Evolutionary conservation across 163 green algal species (phyloP).

Genomic region (Coccomyxa subellipsoidea): DNA sequence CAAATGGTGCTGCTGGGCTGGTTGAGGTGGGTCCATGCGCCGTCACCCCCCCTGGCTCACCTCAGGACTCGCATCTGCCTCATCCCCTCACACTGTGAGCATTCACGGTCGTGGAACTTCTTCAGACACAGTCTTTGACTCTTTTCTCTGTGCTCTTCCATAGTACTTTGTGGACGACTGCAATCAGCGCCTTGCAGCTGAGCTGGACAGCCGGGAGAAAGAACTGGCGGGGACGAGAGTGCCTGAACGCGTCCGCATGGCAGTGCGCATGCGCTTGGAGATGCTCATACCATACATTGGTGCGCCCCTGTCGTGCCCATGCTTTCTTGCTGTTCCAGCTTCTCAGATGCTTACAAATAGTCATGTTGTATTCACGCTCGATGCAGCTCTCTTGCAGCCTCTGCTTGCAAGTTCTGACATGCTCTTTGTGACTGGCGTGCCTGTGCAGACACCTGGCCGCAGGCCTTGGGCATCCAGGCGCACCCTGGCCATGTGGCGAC

Average conservation of each 20-base stretch:
- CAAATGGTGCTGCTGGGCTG: conserved; percentile 21
- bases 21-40: conserved; percentile 30
- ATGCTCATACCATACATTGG: conserved; percentile 51
- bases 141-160: conserved; percentile 5
- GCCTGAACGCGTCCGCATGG: conserved; percentile 24
- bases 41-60: background rate
- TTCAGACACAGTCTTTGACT: no score
- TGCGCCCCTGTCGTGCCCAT: background rate
- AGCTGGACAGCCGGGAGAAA: conserved; percentile 15
- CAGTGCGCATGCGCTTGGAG: conserved; percentile 48
- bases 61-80: no score
- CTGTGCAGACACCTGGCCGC: conserved; percentile 56
- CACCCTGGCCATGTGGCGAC: conserved; percentile 34
- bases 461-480: conserved; percentile 51
- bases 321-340: no score
- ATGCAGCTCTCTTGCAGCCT: no score
- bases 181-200: conserved; percentile 33
- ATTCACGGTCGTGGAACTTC: no score
- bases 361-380: no score
- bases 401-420: background rate
- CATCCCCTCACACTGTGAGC: no score
- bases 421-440: background rate
- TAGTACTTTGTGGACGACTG: conserved; percentile 39
- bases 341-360: no score
- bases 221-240: conserved; percentile 28